Conservation (phyloP, 768 basidiomycete species). For the Antrodiella citrinella region DNA sequence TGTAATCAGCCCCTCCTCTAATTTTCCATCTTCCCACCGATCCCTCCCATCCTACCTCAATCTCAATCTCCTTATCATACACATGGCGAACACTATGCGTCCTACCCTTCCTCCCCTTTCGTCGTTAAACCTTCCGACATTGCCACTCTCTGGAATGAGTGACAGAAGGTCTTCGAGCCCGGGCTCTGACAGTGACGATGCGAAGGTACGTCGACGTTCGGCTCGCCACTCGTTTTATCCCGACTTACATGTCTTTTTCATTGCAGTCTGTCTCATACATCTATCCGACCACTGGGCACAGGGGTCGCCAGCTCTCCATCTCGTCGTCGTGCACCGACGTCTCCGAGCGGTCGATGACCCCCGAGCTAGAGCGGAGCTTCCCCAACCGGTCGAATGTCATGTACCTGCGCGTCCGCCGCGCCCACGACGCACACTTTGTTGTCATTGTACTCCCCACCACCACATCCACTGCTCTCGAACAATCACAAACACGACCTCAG, state of each 20-base stretch:
- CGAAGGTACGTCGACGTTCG: no score
- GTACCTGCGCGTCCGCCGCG: background rate
- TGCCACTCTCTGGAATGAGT: background rate
- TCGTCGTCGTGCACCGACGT: background rate
- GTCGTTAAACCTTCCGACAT: background rate
- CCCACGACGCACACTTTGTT: background rate
- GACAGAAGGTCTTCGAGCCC: background rate
- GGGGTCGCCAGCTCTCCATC: background rate
- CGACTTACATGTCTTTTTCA: background rate
- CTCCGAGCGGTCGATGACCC: background rate
- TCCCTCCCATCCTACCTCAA: background rate
- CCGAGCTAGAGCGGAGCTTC: background rate
- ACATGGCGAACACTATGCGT: background rate
- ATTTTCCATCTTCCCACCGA: background rate
- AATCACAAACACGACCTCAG: no score
- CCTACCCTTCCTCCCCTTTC: background rate
- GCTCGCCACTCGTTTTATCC: no score
- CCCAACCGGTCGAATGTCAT: background rate
- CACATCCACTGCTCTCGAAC: background rate
- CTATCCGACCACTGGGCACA: background rate
- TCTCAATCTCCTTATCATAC: background rate
- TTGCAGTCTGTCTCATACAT: background rate
- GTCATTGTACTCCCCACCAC: background rate
- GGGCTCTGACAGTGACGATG: no score
- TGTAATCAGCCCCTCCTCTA: background rate